These are phyloP conservation scores for Rhizopogon rudus DNA, from an alignment of 768 basidiomycete genomes.

Conservation along the genomic window DNA sequence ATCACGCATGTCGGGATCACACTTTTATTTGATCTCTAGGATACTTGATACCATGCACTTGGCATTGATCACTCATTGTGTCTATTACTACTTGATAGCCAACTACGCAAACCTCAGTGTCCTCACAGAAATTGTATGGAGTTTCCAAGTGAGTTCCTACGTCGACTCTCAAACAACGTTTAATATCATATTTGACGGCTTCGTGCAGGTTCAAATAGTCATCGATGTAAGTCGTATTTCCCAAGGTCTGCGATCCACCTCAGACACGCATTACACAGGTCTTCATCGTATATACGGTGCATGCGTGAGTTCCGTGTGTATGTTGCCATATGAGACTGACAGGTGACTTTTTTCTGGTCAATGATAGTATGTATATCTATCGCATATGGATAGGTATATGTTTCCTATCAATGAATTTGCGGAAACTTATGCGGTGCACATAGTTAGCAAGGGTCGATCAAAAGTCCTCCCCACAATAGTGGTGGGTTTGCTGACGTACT, in stretches of 20 bases:
- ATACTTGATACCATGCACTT: constrained; percentile 32
- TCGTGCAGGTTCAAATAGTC: not conserved
- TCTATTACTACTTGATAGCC: constrained; percentile 32
- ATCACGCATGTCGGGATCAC: not conserved
- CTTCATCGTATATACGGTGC: not conserved
- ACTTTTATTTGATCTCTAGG: constrained; percentile 15
- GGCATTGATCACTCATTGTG: constrained; percentile 26
- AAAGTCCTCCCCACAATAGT: not conserved
- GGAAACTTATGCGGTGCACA: not conserved
- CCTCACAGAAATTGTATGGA: constrained; percentile 26
- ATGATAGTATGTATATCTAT: not conserved
- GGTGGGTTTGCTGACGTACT: not conserved
- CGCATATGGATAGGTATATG: constrained; percentile 2
- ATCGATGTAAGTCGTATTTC: not conserved
- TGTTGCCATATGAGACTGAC: not conserved
- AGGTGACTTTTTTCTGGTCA: not conserved
- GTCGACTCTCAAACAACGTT: not conserved
- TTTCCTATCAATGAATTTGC: not conserved
- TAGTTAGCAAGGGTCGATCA: not conserved
- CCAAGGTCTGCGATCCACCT: not conserved
- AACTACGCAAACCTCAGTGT: constrained; percentile 27
- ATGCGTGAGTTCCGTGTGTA: not conserved
- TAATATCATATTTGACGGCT: not conserved
- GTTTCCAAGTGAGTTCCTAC: not conserved
- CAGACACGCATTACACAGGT: not conserved